Percentiles rank a stretch among this genome's conserved stretches.
These are phyloP conservation scores for Rusavskia elegans DNA, from an alignment of 495 filamentous ascomycete species.

Conservation along the genomic window DNA sequence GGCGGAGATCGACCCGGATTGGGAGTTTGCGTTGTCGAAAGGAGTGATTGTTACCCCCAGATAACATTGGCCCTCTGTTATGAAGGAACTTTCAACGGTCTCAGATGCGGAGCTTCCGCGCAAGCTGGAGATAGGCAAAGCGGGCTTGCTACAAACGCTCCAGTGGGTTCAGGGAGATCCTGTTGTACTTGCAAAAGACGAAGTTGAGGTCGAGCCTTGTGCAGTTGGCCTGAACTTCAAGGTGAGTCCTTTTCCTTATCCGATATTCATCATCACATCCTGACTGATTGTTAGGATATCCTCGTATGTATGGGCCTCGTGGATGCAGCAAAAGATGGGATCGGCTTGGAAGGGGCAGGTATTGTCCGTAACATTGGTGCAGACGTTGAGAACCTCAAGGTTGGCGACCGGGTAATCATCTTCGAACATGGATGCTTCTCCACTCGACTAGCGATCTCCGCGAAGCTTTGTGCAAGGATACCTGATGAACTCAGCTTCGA, in stretches of 20 bases:
- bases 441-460: too few relatives aligned
- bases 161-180: slow-evolving; percentile 7
- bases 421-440: too few relatives aligned
- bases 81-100: slow-evolving; percentile 7
- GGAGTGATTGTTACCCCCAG: slow-evolving; percentile 15
- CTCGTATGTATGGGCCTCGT: too few relatives aligned
- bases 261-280: too few relatives aligned
- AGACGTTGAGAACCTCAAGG: too few relatives aligned
- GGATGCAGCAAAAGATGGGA: too few relatives aligned
- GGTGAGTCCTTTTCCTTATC: slow-evolving; percentile 9
- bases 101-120: background rate
- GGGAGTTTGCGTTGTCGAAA: slow-evolving; percentile 20
- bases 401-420: too few relatives aligned
- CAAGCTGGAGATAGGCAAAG: background rate
- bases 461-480: background rate
- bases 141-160: slow-evolving; percentile 14
- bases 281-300: too few relatives aligned
- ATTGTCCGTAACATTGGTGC: too few relatives aligned
- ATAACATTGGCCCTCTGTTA: slow-evolving; percentile 14
- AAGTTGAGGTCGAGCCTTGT: slow-evolving; percentile 25
- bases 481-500: background rate
- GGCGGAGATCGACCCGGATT: slow-evolving; percentile 13
- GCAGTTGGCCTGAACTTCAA: slow-evolving; percentile 26
- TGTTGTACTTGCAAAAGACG: slow-evolving; percentile 8
- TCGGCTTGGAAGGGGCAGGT: too few relatives aligned